Evolutionary conservation across 208 protist species (phyloP).

Genomic region (Naegleria fowleri): DNA sequence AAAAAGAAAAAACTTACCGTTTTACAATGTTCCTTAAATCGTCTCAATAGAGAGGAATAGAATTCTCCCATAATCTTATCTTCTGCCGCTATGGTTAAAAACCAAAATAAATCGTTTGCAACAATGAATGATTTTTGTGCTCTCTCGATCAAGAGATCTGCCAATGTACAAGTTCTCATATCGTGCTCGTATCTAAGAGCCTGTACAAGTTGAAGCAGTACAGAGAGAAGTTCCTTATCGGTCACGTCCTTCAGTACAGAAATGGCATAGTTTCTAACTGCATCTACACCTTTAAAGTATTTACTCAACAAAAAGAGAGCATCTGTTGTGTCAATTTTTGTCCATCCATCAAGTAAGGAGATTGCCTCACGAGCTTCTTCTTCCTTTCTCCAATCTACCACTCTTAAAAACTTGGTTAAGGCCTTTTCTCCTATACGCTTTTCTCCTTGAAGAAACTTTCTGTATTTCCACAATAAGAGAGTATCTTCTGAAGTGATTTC

Average conservation of each 20-base stretch:
- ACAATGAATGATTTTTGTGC: not conserved
- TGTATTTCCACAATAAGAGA: conserved; percentile 82
- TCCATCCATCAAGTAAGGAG: conserved; percentile 34
- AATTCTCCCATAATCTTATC: not conserved
- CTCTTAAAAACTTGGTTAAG: conserved; percentile 78
- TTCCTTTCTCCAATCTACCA: conserved; percentile 73
- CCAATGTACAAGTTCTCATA: not conserved
- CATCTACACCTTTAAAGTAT: not conserved
- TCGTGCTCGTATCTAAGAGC: conserved; percentile 33
- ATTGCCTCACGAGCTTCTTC: conserved; percentile 61
- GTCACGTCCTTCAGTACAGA: conserved; percentile 29
- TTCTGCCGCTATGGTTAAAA: not conserved
- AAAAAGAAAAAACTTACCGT: not conserved
- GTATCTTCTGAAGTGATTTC: conserved; percentile 60
- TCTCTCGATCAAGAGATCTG: conserved; percentile 3
- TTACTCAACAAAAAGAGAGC: not conserved
- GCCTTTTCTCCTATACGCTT: conserved; percentile 57
- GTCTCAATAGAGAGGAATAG: not conserved
- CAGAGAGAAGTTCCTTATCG: conserved; percentile 45
- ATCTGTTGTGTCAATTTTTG: not conserved
- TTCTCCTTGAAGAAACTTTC: conserved; percentile 59
- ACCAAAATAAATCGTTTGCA: conserved; percentile 14
- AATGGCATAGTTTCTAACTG: conserved; percentile 39
- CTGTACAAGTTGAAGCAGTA: conserved; percentile 46
- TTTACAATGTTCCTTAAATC: not conserved